Evolutionary conservation across 352 stramenopile species (phyloP).

Genomic region (Pythium folliculosum): DNA sequence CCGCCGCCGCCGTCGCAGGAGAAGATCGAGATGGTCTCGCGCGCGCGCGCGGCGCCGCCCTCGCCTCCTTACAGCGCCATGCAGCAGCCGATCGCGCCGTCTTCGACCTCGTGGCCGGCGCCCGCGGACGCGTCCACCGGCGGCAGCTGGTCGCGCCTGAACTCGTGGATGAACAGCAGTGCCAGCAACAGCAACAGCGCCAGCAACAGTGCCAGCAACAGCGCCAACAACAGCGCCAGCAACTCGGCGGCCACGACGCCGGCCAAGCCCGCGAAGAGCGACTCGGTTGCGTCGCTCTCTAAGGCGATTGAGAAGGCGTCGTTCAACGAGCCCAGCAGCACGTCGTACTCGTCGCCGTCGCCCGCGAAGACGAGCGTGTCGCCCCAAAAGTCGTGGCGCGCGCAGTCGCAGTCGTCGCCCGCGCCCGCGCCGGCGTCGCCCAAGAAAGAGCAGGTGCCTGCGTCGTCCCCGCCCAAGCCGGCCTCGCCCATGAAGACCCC

Average conservation of each 20-base stretch:
- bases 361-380: constrained; percentile 6
- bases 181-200: background rate
- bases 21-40: constrained; percentile 70
- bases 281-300: constrained; percentile 48
- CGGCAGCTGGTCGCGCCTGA: constrained; percentile 15
- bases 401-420: constrained; percentile 4
- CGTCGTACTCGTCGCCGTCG: constrained; percentile 13
- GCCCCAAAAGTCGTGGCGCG: constrained; percentile 9
- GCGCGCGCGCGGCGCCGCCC: constrained; percentile 41
- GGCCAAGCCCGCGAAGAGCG: constrained; percentile 35
- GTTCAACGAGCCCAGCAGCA: constrained; percentile 13
- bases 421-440: background rate
- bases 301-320: constrained; percentile 46
- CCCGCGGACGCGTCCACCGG: constrained; percentile 24
- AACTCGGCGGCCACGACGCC: constrained; percentile 12
- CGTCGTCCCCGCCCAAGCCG: constrained; percentile 8
- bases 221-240: background rate
- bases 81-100: too few relatives aligned
- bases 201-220: background rate
- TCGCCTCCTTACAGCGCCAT: constrained; percentile 5
- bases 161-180: constrained; percentile 9
- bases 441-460: background rate
- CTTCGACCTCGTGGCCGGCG: constrained; percentile 20
- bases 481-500: constrained; percentile 17
- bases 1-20: constrained; percentile 71